Evolutionary conservation across 2,329 filamentous ascomycete species (phyloP).

Genomic region (Bipolaris victoriae): DNA sequence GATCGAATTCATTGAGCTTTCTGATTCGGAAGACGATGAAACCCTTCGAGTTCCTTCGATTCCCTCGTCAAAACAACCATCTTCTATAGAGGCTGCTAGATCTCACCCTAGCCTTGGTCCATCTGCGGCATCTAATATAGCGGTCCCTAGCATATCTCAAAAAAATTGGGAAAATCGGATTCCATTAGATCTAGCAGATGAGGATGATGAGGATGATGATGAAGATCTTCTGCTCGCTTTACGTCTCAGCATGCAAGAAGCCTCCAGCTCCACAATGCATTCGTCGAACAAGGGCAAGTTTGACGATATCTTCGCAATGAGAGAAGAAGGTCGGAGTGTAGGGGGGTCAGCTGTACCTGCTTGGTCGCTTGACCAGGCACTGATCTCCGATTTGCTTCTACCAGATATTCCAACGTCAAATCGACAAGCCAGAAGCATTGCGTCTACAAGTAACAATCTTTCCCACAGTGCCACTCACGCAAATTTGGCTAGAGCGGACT

Average conservation of each 20-base stretch:
- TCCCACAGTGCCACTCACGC: constrained; percentile 1
- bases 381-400: background rate
- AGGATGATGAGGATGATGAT: constrained; percentile 9
- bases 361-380: constrained; percentile 7
- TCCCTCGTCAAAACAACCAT: background rate
- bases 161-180: background rate
- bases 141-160: background rate
- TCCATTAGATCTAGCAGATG: background rate
- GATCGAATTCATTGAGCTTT: constrained; percentile 14
- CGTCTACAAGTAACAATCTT: background rate
- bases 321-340: constrained; percentile 9
- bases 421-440: background rate
- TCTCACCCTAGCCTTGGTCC: background rate
- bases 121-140: background rate
- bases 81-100: background rate
- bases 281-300: background rate
- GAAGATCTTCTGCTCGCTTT: constrained; percentile 17
- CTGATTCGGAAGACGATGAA: constrained; percentile 18
- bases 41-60: background rate
- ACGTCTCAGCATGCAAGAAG: constrained; percentile 19
- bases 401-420: background rate
- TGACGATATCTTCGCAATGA: constrained; percentile 8
- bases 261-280: background rate
- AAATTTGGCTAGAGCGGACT: background rate
- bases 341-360: constrained; percentile 4